These are phyloP conservation scores for Berkeleyomyces basicola DNA, from an alignment of 2,329 filamentous ascomycete genomes.

Conservation along the genomic window DNA sequence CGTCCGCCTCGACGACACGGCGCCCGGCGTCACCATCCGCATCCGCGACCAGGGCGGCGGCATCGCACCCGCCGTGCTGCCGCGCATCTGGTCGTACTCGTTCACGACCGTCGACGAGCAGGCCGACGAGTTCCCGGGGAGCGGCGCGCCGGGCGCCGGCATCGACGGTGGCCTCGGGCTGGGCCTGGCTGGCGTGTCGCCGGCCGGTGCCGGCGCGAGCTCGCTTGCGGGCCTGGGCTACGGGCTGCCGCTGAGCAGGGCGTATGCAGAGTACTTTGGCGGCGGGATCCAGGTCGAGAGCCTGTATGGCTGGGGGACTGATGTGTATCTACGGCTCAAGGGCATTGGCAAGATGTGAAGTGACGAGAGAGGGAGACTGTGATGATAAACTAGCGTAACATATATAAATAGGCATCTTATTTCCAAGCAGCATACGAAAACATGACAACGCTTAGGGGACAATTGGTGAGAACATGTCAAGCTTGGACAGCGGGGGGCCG, in stretches of 20 bases:
- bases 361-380: too few species aligned
- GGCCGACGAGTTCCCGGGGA: conserved; percentile 24
- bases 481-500: too few species aligned
- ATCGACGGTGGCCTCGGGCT: conserved; percentile 56
- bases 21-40: conserved; percentile 80
- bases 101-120: conserved; percentile 82
- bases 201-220: conserved; percentile 47
- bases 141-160: conserved; percentile 18
- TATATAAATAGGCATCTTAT: background rate
- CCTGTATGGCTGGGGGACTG: conserved; percentile 77
- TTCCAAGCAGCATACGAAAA: background rate
- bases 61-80: conserved; percentile 67
- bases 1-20: conserved; percentile 42
- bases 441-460: too few species aligned
- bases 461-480: background rate
- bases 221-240: conserved; percentile 90
- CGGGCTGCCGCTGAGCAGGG: conserved; percentile 73
- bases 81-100: conserved; percentile 90
- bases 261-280: conserved; percentile 96
- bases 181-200: conserved; percentile 17
- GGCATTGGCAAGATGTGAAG: conserved; percentile 37
- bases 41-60: conserved; percentile 93
- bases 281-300: conserved; percentile 92
- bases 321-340: conserved; percentile 50
- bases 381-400: background rate